Conservation (phyloP, 2,329 filamentous ascomycete species). For the Trichoderma sp. region DNA sequence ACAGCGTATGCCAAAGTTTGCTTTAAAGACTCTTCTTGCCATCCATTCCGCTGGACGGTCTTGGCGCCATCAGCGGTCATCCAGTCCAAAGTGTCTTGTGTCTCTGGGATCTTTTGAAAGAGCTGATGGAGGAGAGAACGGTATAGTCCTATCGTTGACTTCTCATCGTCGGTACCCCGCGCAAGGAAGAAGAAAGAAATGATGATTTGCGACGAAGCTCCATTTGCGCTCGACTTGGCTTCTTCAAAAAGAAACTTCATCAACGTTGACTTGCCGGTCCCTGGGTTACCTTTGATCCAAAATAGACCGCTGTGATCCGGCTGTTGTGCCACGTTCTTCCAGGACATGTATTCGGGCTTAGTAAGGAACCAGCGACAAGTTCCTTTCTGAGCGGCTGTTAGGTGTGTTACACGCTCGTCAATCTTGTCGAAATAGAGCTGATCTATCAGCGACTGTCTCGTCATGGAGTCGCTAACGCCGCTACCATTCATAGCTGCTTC, state of each 20-base stretch:
- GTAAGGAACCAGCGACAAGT: slow-evolving; percentile 34
- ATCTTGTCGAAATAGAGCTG: slow-evolving; percentile 6
- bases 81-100: neutral
- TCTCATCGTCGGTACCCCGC: slow-evolving; percentile 49
- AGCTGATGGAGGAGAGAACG: slow-evolving; percentile 53
- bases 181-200: slow-evolving; percentile 55
- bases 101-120: slow-evolving; percentile 28
- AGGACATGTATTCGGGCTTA: slow-evolving; percentile 14
- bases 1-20: neutral
- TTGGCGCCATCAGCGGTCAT: slow-evolving; percentile 13
- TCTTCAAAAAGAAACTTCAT: slow-evolving; percentile 14
- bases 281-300: slow-evolving; percentile 3
- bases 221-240: neutral
- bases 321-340: slow-evolving; percentile 16
- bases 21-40: neutral
- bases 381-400: neutral
- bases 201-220: neutral
- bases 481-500: neutral
- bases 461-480: accelerated
- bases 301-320: neutral
- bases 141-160: slow-evolving; percentile 52
- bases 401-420: neutral
- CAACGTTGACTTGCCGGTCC: slow-evolving; percentile 5
- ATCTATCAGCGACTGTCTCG: neutral
- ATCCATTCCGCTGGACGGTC: neutral